These are phyloP conservation scores for Penicillium sp. DNA, from an alignment of 2,329 filamentous ascomycete species.

Conservation along the genomic window DNA sequence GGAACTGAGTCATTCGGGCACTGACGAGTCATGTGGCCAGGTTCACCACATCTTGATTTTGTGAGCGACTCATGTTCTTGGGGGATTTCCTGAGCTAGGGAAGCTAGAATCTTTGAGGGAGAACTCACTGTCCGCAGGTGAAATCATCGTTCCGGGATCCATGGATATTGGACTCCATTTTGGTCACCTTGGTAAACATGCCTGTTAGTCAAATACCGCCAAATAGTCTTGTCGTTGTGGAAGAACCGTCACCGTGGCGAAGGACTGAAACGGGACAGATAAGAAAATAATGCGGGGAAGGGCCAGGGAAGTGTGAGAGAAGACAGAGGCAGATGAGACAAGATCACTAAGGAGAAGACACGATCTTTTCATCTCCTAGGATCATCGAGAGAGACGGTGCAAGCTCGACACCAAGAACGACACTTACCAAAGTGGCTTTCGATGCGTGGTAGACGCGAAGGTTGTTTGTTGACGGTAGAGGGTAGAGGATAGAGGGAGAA, in stretches of 20 bases:
- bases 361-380: neutral
- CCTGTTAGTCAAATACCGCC: neutral
- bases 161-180: neutral
- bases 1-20: slow-evolving; percentile 37
- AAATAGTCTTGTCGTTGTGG: no score
- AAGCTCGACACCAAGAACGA: neutral
- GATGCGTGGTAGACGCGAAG: neutral
- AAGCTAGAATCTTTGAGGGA: neutral
- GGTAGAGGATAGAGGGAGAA: neutral
- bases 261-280: neutral
- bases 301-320: neutral
- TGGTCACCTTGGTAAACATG: neutral
- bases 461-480: neutral
- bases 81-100: neutral
- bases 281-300: no score
- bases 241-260: neutral
- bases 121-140: slow-evolving; percentile 32
- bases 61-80: neutral
- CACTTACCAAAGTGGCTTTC: neutral
- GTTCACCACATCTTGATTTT: slow-evolving; percentile 34
- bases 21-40: slow-evolving; percentile 43
- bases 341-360: neutral
- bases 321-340: neutral
- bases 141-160: neutral
- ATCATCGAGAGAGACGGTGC: neutral